Percentiles rank a stretch among this genome's conserved stretches.
phyloP scores from a whole-genome alignment of 2,329 filamentous ascomycete species.

The Colletotrichum kahawae region DNA sequence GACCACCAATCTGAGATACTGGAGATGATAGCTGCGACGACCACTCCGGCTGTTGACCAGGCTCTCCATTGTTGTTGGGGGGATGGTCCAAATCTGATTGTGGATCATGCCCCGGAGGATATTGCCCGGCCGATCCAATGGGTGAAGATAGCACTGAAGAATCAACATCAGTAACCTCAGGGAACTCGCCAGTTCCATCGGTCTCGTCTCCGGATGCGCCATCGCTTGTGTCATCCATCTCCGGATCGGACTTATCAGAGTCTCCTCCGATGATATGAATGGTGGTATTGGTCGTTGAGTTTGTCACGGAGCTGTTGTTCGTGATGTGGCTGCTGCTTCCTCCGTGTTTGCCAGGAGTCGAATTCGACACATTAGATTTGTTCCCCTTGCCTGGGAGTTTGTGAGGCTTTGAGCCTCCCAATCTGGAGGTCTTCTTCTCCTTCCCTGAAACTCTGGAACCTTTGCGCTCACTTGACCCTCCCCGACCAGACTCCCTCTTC shows the following conservation, averaged over 20 bases:
- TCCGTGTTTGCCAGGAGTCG: not conserved
- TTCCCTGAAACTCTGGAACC: not conserved
- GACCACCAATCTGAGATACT: not conserved
- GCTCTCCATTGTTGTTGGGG: not conserved
- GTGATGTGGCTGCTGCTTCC: not conserved
- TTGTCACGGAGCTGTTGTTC: not conserved
- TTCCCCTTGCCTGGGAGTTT: not conserved
- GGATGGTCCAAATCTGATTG: not conserved
- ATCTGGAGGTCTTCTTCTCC: not conserved
- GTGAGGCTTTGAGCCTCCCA: not conserved
- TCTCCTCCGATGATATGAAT: not conserved
- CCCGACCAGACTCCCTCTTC: not conserved
- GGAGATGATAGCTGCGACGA: not conserved
- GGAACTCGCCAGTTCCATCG: not conserved
- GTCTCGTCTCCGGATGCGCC: accelerated
- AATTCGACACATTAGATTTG: not conserved
- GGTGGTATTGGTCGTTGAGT: not conserved
- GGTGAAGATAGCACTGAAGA: not conserved
- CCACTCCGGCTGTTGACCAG: accelerated
- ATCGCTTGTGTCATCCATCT: accelerated
- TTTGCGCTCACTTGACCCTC: not conserved
- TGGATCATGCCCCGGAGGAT: not conserved
- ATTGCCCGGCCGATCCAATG: not conserved
- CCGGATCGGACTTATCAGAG: accelerated
- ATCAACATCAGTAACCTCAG: not conserved